phyloP scores from a whole-genome alignment of 2,329 filamentous ascomycete genomes.

The Pseudopyrenochaeta lycopersici region DNA sequence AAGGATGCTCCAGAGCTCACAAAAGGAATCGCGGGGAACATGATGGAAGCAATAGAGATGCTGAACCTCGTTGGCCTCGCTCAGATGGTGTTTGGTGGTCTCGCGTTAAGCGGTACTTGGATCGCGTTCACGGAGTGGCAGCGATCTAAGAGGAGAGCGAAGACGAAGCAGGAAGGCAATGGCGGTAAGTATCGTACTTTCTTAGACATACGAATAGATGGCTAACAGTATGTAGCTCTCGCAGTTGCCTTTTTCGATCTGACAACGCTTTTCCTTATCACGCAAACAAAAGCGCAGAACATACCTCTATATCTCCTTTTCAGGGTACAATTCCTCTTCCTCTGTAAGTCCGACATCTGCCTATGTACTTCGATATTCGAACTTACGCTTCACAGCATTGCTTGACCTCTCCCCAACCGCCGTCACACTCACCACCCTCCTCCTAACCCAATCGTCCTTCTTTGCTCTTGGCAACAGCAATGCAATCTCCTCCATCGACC shows the following conservation, averaged over 20 bases:
- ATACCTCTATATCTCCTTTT: slow-evolving; percentile 85
- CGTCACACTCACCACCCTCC: slow-evolving; percentile 73
- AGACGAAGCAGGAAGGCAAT: slow-evolving; percentile 21
- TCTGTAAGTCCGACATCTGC: slow-evolving; percentile 43
- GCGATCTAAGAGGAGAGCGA: slow-evolving; percentile 25
- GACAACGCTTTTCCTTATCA: slow-evolving; percentile 80
- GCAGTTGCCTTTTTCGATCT: slow-evolving; percentile 66
- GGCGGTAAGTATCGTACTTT: slow-evolving; percentile 30
- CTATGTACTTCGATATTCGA: too few species aligned
- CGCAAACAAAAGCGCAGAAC: slow-evolving; percentile 85
- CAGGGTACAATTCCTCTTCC: slow-evolving; percentile 66
- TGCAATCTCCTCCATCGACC: slow-evolving; percentile 92
- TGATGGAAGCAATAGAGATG: slow-evolving; percentile 59
- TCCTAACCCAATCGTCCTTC: slow-evolving; percentile 84
- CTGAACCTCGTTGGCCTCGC: slow-evolving; percentile 40
- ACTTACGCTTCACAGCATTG: slow-evolving; percentile 31
- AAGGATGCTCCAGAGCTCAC: slow-evolving; percentile 86
- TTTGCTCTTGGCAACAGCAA: slow-evolving; percentile 93
- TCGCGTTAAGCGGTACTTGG: slow-evolving; percentile 41
- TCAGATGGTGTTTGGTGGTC: slow-evolving; percentile 49
- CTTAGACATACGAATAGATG: background rate
- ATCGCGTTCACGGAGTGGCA: slow-evolving; percentile 40
- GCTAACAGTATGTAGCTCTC: slow-evolving; percentile 47
- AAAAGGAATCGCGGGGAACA: slow-evolving; percentile 47
- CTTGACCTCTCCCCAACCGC: slow-evolving; percentile 61